Percentiles rank a stretch among this genome's conserved stretches.
Evolutionary conservation across 345 rosid genomes (phyloP).

Genomic region (Populus simonii): DNA sequence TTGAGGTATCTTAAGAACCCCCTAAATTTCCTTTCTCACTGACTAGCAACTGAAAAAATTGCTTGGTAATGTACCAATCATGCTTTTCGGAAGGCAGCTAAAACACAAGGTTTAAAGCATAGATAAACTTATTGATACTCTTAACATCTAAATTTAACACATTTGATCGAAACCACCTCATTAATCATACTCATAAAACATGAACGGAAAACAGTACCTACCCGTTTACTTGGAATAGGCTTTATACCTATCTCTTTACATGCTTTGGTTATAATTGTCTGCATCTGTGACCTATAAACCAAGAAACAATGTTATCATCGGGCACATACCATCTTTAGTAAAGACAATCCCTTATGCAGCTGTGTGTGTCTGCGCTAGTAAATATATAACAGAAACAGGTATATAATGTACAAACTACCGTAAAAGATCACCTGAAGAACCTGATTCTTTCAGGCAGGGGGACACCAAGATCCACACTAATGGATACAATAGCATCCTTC

Average conservation of each 20-base stretch:
- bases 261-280: conserved; percentile 83
- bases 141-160: neutral
- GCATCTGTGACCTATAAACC: conserved; percentile 83
- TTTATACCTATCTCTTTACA: conserved; percentile 78
- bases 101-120: neutral
- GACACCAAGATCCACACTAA: conserved; percentile 63
- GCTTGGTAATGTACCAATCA: neutral
- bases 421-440: conserved; percentile 63
- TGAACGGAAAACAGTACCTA: conserved; percentile 25
- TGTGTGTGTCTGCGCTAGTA: neutral
- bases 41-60: neutral
- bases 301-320: neutral
- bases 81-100: neutral
- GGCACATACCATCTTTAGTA: neutral
- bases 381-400: neutral
- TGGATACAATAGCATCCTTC: conserved; percentile 66
- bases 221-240: conserved; percentile 85
- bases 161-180: neutral
- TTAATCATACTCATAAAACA: neutral
- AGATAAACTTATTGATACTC: no score
- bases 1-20: no score
- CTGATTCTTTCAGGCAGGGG: conserved; percentile 76
- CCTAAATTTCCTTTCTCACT: neutral
- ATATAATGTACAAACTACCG: neutral
- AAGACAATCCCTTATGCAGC: neutral